Base-by-base conservation (phyloP, 2,329 filamentous ascomycete species). In the Juglanconis oblonga region DNA sequence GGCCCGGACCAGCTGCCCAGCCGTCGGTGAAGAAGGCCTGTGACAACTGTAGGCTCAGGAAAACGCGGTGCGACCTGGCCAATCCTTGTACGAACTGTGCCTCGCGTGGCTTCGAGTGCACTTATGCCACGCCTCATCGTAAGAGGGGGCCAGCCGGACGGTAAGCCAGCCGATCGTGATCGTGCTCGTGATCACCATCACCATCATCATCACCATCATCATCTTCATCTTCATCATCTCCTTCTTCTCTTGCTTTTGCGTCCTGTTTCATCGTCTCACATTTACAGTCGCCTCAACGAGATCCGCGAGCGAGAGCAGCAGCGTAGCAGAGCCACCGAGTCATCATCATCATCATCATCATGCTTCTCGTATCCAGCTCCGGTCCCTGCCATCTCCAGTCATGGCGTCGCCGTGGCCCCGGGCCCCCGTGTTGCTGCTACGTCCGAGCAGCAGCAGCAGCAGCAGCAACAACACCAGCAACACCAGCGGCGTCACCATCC, bases 71-170 rank as follows among this genome's bases (percentile, higher is more conserved):
- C 52, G 47, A 58, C 42, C 35, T 58, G 24, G 52, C 51, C 44
- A 58, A 38, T 44, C 57, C 57, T 10, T 58, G 57, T 42, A 58
- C 57, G 7, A 58, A 58, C 33, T 58, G 57, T 54, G 57, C 57
- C 36, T 54, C 57, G n/a, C 57, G 57, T 42, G 57, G 57, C 42
- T 58, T 58, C 51, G 57, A 58, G 32, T 58, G 57, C 57, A 53
- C 57, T 45, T 58, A 58, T 54, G 57, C 57, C 35, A 58, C 57
- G 13, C 57, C 57, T 47, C 57, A 58, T 48, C 57, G 57, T 38
- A 58, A 58, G 57, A 58, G 57, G 32, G 57, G 57, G 32, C 57
- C 57, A 24, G 57, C 57, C 47, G 57, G 57, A 53, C 57, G 57
- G 57, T 58, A 49, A 54, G 57, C 33, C 6, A 17, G 11, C 31